phyloP scores from a whole-genome alignment of 345 rosid genomes.

The Bretschneidera sinensis region DNA sequence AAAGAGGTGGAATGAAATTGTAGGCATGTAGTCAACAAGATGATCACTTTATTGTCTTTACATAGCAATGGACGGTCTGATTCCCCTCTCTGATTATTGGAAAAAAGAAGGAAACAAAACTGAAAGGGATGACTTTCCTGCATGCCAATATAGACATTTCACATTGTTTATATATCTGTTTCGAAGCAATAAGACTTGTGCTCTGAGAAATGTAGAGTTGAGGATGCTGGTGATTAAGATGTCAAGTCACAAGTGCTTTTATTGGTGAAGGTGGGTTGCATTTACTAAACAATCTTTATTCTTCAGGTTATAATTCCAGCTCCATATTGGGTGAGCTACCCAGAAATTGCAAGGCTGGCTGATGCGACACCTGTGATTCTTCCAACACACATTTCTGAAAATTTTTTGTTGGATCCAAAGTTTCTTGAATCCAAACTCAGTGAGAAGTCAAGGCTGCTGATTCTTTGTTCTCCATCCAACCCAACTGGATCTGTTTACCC shows the following conservation, averaged over 20 bases:
- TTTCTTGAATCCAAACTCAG: constrained; percentile 64
- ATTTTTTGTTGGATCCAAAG: constrained; percentile 86
- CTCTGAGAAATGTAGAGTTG: not conserved
- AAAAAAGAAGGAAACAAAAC: too few species aligned
- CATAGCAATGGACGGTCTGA: not conserved
- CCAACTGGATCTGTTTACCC: constrained; percentile 99
- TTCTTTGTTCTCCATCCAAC: constrained; percentile 94
- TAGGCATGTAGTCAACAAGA: not conserved
- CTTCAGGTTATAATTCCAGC: constrained; percentile 91
- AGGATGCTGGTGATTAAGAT: not conserved
- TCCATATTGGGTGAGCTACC: constrained; percentile 97
- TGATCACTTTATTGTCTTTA: not conserved
- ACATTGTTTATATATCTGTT: too few species aligned
- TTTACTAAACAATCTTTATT: constrained; percentile 3
- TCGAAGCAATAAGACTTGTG: not conserved
- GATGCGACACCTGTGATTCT: constrained; percentile 92
- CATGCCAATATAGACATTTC: not conserved
- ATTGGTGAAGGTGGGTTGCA: not conserved
- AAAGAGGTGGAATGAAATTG: not conserved
- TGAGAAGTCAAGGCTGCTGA: constrained; percentile 79
- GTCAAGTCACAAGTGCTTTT: constrained; percentile 8
- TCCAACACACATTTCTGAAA: constrained; percentile 74
- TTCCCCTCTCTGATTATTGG: too few species aligned
- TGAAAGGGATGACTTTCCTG: not conserved
- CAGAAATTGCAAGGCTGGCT: constrained; percentile 90